Base-by-base conservation (phyloP, 768 basidiomycete genomes). In the Suillus tomentosus region DNA sequence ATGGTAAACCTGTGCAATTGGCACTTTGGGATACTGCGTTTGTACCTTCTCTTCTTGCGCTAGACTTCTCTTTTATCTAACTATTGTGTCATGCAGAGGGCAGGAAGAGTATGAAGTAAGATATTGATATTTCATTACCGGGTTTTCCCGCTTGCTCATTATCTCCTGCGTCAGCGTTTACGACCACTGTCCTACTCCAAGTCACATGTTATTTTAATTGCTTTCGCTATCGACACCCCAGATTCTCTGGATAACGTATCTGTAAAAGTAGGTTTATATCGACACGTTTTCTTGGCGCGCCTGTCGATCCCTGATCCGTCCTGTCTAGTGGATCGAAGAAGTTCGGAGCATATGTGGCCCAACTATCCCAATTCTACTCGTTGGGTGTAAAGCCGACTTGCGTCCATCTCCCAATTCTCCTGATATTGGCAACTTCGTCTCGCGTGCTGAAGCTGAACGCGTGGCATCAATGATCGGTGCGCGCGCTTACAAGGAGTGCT, bases 1-100 rank as follows among this genome's bases (percentile, higher is more conserved):
- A 99, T 77, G 95, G 95, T 68, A 99, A 99, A 78, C 94, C 96
- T 43, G 94, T 99, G 19, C 96, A 99, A 76, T 79, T 99, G 64
- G 96, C 97, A 48, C 79, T 99, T 51, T 99, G 97, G 97, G 97
- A 99, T 84, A 99, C 97, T 62, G 97, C 97, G 96, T 97, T 76
- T 78, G 93, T 89, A 64, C 37, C 53, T 55, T 19, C 24, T 7
- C 17, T 34, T 50, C 8, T 42, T 53, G 60, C 57, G 61, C 45
- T 63, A 62, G 56, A 55, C 62, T 37, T 27, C 1, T 56, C 14
- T 22, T 19, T 42, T 54, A 36, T 27, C 50, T 64, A 51, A 62
- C 62, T 64, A 61, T 65, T 37, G 60, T 68, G 53, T 66, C 66
- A 69, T 62, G 63, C 73, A 97, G 96, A 72, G 96, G 96, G 54